Conservation (phyloP, 345 rosid species). For the Moringa oleifera region DNA sequence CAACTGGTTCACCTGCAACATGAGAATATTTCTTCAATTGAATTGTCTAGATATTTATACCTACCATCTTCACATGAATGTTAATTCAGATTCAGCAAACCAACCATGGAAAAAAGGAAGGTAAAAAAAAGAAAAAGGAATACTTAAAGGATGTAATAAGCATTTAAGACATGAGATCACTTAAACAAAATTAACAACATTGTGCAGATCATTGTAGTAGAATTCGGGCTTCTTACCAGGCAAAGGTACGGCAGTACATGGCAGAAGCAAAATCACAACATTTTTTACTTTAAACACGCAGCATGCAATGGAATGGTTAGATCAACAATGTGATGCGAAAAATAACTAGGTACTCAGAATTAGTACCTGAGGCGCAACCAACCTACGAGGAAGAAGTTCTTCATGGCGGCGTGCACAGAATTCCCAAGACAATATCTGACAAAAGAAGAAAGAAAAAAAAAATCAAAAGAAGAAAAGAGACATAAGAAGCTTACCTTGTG, state of each 20-base stretch:
- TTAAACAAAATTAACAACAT: not conserved
- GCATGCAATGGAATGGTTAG: not conserved
- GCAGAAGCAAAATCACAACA: too few species aligned
- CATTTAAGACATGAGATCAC: not conserved
- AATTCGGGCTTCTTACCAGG: not conserved
- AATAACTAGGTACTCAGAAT: conserved; percentile 4
- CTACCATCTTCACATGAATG: not conserved
- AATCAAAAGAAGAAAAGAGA: too few species aligned
- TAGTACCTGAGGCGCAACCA: conserved; percentile 91
- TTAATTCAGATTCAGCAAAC: not conserved
- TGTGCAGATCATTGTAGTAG: not conserved
- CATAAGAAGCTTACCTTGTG: conserved; percentile 5
- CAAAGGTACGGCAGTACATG: too few species aligned
- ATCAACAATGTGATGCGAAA: conserved; percentile 1
- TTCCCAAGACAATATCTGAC: conserved; percentile 93
- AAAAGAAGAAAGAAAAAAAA: too few species aligned
- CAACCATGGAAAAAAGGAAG: not conserved
- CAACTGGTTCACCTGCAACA: conserved; percentile 75
- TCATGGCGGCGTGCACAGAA: conserved; percentile 92
- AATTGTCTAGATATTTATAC: not conserved
- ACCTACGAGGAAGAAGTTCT: conserved; percentile 91
- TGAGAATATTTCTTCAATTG: not conserved
- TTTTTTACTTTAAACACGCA: not conserved
- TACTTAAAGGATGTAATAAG: not conserved
- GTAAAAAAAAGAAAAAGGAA: not conserved